phyloP scores from a whole-genome alignment of 345 rosid genomes.

The Salix koriyanagi region DNA sequence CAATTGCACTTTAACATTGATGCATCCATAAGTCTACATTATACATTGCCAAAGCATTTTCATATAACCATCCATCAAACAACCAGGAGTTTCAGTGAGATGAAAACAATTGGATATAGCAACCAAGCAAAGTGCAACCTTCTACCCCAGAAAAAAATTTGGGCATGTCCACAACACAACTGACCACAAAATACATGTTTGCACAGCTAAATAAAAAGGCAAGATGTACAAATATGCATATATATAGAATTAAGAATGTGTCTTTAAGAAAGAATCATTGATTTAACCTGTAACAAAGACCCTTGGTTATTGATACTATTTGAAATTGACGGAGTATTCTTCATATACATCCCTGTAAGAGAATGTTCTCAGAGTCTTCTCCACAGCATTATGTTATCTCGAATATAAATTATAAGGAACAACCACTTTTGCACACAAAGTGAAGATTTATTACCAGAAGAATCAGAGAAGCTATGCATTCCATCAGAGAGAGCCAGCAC shows the following conservation, averaged over 20 bases:
- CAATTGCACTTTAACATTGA: too few species aligned
- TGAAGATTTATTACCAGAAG: constrained; percentile 40
- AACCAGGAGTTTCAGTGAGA: too few species aligned
- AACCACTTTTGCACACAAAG: background rate
- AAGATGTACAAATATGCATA: background rate
- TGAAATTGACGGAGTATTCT: constrained; percentile 52
- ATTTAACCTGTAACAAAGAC: constrained; percentile 63
- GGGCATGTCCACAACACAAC: background rate
- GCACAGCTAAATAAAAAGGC: background rate
- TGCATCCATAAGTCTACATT: too few species aligned
- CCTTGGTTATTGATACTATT: constrained; percentile 58
- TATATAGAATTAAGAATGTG: background rate
- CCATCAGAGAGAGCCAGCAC: constrained; percentile 58
- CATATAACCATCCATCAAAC: too few species aligned
- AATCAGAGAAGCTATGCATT: constrained; percentile 51
- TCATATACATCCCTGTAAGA: constrained; percentile 60
- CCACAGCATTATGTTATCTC: constrained; percentile 5
- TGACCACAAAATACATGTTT: background rate
- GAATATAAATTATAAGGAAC: background rate
- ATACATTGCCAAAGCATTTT: too few species aligned
- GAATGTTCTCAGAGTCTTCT: constrained; percentile 3
- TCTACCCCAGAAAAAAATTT: too few species aligned
- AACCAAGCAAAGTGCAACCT: too few species aligned
- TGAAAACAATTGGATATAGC: too few species aligned
- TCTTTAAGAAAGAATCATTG: background rate